Base-by-base conservation (phyloP, 2,329 filamentous ascomycete species). In the Macrophomina pseudophaseolina region DNA sequence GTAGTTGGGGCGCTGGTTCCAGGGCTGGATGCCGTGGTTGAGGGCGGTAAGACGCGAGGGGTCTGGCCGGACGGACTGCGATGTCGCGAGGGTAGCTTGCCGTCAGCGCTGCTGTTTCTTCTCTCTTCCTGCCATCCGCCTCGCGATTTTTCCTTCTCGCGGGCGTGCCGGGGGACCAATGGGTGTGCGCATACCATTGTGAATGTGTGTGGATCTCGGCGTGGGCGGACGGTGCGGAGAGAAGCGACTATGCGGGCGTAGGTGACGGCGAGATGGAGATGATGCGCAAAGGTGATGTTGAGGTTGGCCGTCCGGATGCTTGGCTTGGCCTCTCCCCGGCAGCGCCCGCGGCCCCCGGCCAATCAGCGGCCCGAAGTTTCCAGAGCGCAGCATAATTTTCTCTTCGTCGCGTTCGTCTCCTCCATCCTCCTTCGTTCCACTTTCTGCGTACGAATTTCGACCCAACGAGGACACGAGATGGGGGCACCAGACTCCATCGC, bases 1-100 rank as follows among this genome's bases (percentile, higher is more conserved):
- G 77, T 83, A 82, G 40, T 73, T 72, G 65, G 74, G 75, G 28
- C 80, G 74, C 68, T 71, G 69, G 38, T 73, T 65, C 75, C 73
- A 78, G 44, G 76, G 75, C 69, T 75, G 72, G 52, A 66, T 18
- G 64, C 53, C 52, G 64, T 30, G 52, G 52, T 44, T 44, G 42
- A 44, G 42, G 42, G 28, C 18, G 52, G 52, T 44, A 14, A 11
- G 11, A 53, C 14, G 33, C 32, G 49, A 40, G 18, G 40, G 52
- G 30, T 49, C 44, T 9, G 42, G 42, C 32, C 58, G 42, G 6
- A 40, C 38, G n/a, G 35, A 52, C 63, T 65, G 38, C n/a, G 7
- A 3, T 7, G 9, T 6, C 48, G n/a, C 7, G 35, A 38, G 35
- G 12, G 1, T 3, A 16, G 30, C 18, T 48, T 33, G 40, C 16